These are phyloP conservation scores for Penicillium polonicum DNA, from an alignment of 2,329 filamentous ascomycete species.

Conservation along the genomic window DNA sequence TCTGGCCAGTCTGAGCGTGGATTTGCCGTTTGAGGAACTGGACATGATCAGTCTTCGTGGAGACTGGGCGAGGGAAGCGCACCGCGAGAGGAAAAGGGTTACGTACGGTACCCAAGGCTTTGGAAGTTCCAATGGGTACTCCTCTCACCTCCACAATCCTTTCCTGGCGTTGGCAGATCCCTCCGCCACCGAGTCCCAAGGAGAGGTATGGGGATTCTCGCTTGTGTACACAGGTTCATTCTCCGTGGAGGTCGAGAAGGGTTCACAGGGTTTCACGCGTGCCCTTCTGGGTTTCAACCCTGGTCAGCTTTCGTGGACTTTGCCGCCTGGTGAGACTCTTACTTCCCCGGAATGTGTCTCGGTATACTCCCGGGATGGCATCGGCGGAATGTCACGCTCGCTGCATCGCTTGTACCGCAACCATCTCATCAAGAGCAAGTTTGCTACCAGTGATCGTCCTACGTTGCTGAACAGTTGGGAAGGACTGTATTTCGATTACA, in stretches of 20 bases:
- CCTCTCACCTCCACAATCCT: constrained; percentile 64
- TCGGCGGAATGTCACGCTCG: constrained; percentile 62
- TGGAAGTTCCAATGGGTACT: constrained; percentile 61
- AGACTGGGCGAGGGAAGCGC: constrained; percentile 62
- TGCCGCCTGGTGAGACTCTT: constrained; percentile 57
- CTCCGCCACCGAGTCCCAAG: constrained; percentile 59
- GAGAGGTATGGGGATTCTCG: constrained; percentile 65
- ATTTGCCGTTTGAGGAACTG: constrained; percentile 59
- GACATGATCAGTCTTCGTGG: constrained; percentile 63
- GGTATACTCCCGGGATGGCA: constrained; percentile 58
- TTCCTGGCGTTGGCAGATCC: constrained; percentile 60
- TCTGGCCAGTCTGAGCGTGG: constrained; percentile 61
- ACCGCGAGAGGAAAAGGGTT: constrained; percentile 54
- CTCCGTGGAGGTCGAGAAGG: constrained; percentile 60
- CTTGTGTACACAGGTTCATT: constrained; percentile 66
- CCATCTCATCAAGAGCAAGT: constrained; percentile 59
- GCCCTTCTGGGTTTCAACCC: constrained; percentile 62
- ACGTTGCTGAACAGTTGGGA: constrained; percentile 67
- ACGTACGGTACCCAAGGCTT: constrained; percentile 58
- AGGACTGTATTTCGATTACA: constrained; percentile 59
- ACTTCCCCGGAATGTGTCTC: constrained; percentile 63
- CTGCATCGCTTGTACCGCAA: constrained; percentile 62
- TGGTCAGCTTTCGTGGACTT: constrained; percentile 58
- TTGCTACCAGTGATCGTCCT: constrained; percentile 53
- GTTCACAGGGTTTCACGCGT: constrained; percentile 61